Evolutionary conservation across 2,329 filamentous ascomycete species (phyloP), one percentile per base, ranked within the genome.

Genomic region (Sordariomycetes sp.): DNA sequence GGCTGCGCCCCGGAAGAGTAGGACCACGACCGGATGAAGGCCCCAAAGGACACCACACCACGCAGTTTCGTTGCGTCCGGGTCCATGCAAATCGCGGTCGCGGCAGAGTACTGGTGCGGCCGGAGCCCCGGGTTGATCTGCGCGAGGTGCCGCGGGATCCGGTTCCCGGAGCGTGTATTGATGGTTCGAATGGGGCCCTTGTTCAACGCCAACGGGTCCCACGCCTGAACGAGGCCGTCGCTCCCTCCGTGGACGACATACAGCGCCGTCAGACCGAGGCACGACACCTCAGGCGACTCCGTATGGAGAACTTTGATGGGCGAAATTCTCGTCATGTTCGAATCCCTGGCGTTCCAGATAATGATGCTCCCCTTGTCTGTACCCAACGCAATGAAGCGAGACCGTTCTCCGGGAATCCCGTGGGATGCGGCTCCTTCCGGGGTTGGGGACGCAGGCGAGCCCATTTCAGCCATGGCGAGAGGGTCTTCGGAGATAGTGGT

Each of bases 241-340:
- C 88, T 96, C 28, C 94, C 94, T 54, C 94, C 94, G 67, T 96
- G 89, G 7, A 97, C 87, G 17, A 99, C 72, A 66, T 95, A 95
- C 17, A 99, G 75, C 1, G 90, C 87, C 1, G 90, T 90, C 53
- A 96, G 69, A 6, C 87, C 94, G 17, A 99, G 70, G 60, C 85
- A 89, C 0, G 90, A 89, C 20, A 97, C 84, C 66, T 90, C 81
- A 0, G 92, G 90, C 0, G 92, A 97, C 52, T 95, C 90, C 0
- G 94, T 97, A 64, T 91, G 84, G 52, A 97, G 91, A 55, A 87
- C 77, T 32, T 90, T 84, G n/a, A 95, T 66, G 0, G 92, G 89
- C 13, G 79, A 74, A 51, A 95, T 77, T 12, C 59, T 81, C 3
- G 60, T 42, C 12, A 61, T 64, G 10, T 61, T 59, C 2, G 79